Percentiles rank a stretch among this genome's conserved stretches.
These are phyloP conservation scores for Camellia granthamiana DNA, from an alignment of 148 eudicot genomes.

Conservation along the genomic window DNA sequence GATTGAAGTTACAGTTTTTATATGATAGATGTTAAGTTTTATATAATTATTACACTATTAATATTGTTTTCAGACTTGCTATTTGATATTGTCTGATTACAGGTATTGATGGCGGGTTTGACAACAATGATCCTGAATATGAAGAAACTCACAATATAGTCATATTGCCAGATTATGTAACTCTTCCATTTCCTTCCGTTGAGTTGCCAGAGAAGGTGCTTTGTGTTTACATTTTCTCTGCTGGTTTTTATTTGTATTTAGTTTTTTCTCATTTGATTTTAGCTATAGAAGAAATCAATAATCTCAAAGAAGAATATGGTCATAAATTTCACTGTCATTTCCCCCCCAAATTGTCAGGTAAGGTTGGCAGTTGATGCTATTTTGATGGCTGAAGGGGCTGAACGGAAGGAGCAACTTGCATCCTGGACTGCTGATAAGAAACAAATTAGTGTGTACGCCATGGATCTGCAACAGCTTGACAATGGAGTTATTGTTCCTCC, in stretches of 20 bases:
- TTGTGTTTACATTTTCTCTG: neutral
- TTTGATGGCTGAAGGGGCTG: conserved; percentile 78
- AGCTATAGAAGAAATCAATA: neutral
- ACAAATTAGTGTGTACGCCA: conserved; percentile 66
- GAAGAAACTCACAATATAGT: conserved; percentile 66
- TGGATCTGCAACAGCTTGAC: conserved; percentile 63
- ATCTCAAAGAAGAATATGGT: neutral
- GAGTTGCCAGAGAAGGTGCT: conserved; percentile 92
- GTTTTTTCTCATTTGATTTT: neutral
- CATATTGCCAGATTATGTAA: conserved; percentile 66
- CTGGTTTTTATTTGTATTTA: neutral
- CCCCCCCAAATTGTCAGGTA: conserved; percentile 48
- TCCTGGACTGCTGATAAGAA: conserved; percentile 90
- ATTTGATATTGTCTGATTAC: conserved; percentile 22
- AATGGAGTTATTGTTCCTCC: conserved; percentile 78
- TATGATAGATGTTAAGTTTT: neutral
- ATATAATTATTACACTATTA: neutral
- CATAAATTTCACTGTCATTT: neutral
- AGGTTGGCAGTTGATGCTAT: conserved; percentile 89
- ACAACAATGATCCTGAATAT: conserved; percentile 72
- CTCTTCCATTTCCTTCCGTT: conserved; percentile 84
- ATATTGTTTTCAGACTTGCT: neutral
- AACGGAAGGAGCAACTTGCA: conserved; percentile 87
- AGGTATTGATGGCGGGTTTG: conserved; percentile 94
- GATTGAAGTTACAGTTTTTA: neutral